A percentile compares a stretch with the other conserved stretches of the same genome.
phyloP scores from a whole-genome alignment of 2,329 filamentous ascomycete genomes.

The Fusarium brevicatenulatum region DNA sequence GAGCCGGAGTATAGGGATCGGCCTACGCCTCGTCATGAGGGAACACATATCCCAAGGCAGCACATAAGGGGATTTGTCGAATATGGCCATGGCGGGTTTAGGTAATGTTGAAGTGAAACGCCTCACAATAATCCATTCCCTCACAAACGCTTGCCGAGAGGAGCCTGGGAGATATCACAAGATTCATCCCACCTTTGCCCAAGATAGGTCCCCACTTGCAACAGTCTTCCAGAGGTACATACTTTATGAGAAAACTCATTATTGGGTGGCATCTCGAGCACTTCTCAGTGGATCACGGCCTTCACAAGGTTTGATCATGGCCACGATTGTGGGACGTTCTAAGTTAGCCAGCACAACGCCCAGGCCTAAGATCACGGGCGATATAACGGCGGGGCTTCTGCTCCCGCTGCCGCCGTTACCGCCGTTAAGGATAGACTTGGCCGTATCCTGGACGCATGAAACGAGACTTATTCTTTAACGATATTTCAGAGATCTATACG shows the following conservation, averaged over 20 bases:
- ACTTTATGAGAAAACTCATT: neutral
- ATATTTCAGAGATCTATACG: neutral
- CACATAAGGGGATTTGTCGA: neutral
- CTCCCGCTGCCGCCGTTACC: neutral
- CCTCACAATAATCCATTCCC: neutral
- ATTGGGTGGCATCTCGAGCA: neutral
- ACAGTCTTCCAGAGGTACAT: neutral
- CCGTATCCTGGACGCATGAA: neutral
- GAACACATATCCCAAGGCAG: neutral
- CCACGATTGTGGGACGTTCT: conserved; percentile 1
- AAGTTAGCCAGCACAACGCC: neutral
- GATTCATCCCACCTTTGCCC: neutral
- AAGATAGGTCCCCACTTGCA: neutral
- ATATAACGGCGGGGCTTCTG: conserved; percentile 28
- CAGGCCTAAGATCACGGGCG: conserved; percentile 7
- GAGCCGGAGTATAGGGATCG: neutral
- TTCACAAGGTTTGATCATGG: neutral
- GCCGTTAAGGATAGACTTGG: conserved; percentile 1
- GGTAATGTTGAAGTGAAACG: neutral
- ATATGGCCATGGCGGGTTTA: neutral
- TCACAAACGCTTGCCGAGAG: neutral
- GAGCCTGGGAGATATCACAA: neutral
- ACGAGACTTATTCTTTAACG: neutral
- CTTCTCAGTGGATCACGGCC: neutral
- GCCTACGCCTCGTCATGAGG: neutral